Evolutionary conservation across 495 filamentous ascomycete genomes (phyloP).

Genomic region (Talaromyces thailandensis): DNA sequence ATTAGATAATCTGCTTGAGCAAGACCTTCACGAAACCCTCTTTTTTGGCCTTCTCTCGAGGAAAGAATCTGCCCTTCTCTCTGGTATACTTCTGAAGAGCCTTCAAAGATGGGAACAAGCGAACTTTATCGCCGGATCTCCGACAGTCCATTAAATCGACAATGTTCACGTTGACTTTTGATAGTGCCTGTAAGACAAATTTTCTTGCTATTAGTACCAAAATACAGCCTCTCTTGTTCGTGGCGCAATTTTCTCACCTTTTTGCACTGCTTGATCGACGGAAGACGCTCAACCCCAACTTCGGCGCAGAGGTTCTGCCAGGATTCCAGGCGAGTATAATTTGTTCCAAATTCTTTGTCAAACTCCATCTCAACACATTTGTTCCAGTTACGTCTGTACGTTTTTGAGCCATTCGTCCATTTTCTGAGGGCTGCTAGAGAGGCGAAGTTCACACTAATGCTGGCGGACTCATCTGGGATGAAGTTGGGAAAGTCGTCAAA

Average conservation of each 20-base stretch:
- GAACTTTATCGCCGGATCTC: constrained; percentile 16
- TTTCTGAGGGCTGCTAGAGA: constrained; percentile 9
- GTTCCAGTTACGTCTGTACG: constrained; percentile 15
- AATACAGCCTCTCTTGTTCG: background rate
- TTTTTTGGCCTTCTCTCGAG: constrained; percentile 23
- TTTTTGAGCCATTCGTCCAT: constrained; percentile 16
- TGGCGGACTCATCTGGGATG: background rate
- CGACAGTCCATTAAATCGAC: constrained; percentile 42
- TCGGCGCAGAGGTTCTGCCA: constrained; percentile 26
- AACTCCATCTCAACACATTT: constrained; percentile 16
- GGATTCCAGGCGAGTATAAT: constrained; percentile 9
- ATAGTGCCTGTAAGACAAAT: constrained; percentile 5
- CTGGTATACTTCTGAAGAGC: constrained; percentile 32
- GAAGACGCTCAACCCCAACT: constrained; percentile 16
- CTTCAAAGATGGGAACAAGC: constrained; percentile 18
- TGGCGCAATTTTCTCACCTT: constrained; percentile 18
- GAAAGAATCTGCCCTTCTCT: constrained; percentile 21
- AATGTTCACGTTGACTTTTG: constrained; percentile 38
- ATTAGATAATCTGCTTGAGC: constrained; percentile 17
- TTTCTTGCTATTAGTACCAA: background rate
- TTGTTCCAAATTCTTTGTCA: constrained; percentile 11
- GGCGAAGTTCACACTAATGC: constrained; percentile 15
- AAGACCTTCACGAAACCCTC: constrained; percentile 31
- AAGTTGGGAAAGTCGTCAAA: constrained; percentile 14
- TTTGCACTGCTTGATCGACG: constrained; percentile 30